Evolutionary conservation across 345 rosid genomes (phyloP), one percentile per base, ranked within the genome.

Genomic region (Schrenkiella parvula): DNA sequence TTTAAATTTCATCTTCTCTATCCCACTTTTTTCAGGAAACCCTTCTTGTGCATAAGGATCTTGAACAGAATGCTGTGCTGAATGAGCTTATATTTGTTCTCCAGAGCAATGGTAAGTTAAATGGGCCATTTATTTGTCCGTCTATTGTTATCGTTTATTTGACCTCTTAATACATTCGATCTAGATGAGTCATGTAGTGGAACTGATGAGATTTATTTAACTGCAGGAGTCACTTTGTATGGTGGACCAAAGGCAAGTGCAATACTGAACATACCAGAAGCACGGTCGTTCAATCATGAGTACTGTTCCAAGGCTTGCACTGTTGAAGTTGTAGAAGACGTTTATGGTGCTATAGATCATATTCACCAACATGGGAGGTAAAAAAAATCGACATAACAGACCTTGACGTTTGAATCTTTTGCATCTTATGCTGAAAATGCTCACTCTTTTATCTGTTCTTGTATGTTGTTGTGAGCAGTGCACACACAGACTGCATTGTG

Each of bases 311-410:
- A 78, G 87, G 88, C 89, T 29, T 92, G 98, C 83, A 87, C 99
- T 12, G 73, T 95, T 50, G 97, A 95, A 84, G 90, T 90, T 73
- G 97, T 92, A 39, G 89, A 95, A 50, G 96, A 95, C 32, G 92
- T 92, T 25, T 32, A 79, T 70, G 86, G 80, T 63, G 97, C 99
- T 62, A 85, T 95, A 56, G 81, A 85, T 73, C 99, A 95, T 68
- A 95, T 92, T 69, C 96, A 95, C 75, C 69, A 73, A 71, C 86
- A 95, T 83, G 99, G 99, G 78, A 95, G 99, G 99, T 81, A 78
- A 22, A 44, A 22, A 44, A 14, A 4, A 37, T 51, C 32, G 22
- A 32, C n/a, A 37, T 21, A 57, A 32, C 44, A 42, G 44, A 25
- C 48, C 12, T 9, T 22, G 39, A 22, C 8, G 31, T 34, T 12